These are phyloP conservation scores for Emericellopsis terricola DNA, from an alignment of 495 filamentous ascomycete species.

Conservation along the genomic window DNA sequence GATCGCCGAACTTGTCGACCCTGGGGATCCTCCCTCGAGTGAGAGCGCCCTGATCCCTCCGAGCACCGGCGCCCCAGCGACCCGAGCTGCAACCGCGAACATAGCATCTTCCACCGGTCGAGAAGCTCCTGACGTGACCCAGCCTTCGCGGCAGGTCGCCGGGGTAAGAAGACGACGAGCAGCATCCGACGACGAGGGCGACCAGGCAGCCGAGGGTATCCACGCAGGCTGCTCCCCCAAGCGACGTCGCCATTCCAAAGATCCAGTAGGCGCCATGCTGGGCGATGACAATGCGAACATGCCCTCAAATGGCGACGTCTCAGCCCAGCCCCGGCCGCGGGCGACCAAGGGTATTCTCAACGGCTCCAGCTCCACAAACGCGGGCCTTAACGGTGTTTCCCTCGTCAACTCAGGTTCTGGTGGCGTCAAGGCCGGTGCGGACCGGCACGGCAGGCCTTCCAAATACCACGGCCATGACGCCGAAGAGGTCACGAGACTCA, in stretches of 20 bases:
- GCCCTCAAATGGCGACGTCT: slow-evolving; percentile 8
- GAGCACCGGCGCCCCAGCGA: slow-evolving; percentile 3
- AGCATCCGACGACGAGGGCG: slow-evolving; percentile 1
- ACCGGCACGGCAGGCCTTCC: slow-evolving; percentile 5
- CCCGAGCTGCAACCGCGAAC: slow-evolving; percentile 2
- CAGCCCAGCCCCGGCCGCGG: background rate
- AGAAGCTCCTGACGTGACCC: background rate
- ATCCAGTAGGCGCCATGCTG: background rate
- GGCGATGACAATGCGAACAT: background rate
- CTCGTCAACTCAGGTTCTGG: too few relatives aligned
- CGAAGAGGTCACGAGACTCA: slow-evolving; percentile 81
- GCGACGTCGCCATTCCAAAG: too few relatives aligned
- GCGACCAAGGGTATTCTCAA: slow-evolving; percentile 22
- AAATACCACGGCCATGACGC: slow-evolving; percentile 63
- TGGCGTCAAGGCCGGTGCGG: slow-evolving; percentile 4
- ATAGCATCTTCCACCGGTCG: background rate
- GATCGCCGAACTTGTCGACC: slow-evolving; percentile 26
- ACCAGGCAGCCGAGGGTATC: too few relatives aligned
- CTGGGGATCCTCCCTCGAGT: slow-evolving; percentile 26
- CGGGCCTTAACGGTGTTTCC: too few relatives aligned
- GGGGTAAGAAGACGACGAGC: slow-evolving; percentile 10
- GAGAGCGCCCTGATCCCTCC: too few relatives aligned
- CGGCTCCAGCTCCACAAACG: slow-evolving; percentile 4
- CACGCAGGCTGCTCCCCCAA: too few relatives aligned
- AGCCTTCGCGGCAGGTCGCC: slow-evolving; percentile 7